phyloP scores from a whole-genome alignment of 2,329 filamentous ascomycete species.

The Colletotrichum tofieldiae region DNA sequence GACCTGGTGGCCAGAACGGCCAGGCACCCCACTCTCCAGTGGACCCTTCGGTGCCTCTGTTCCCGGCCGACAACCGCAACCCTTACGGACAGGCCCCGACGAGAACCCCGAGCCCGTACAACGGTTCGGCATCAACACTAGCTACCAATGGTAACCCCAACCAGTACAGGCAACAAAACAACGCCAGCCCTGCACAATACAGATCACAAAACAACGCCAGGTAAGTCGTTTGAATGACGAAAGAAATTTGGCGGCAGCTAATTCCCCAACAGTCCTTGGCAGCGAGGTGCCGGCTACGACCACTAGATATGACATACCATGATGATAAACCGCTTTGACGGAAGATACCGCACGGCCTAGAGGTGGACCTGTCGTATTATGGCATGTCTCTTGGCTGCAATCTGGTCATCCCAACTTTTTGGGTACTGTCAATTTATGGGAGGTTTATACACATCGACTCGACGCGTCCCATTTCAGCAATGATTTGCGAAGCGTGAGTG shows the following conservation, averaged over 20 bases:
- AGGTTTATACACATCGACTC: background rate
- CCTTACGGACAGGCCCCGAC: constrained; percentile 48
- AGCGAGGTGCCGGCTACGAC: constrained; percentile 63
- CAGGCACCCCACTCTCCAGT: constrained; percentile 55
- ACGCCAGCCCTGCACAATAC: constrained; percentile 53
- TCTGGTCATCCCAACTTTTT: constrained; percentile 1
- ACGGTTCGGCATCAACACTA: constrained; percentile 50
- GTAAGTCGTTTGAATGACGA: constrained; percentile 48
- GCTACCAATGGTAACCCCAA: constrained; percentile 44
- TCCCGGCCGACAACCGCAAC: constrained; percentile 55
- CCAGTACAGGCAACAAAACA: constrained; percentile 51
- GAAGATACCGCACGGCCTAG: constrained; percentile 24
- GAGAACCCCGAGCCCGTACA: constrained; percentile 55
- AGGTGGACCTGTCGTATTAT: background rate
- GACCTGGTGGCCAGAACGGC: constrained; percentile 43
- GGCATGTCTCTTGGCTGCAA: background rate
- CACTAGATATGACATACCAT: constrained; percentile 46
- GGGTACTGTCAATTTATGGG: background rate
- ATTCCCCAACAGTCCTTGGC: constrained; percentile 56
- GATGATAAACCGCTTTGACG: constrained; percentile 22
- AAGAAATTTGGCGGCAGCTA: background rate
- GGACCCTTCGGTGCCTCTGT: constrained; percentile 61
- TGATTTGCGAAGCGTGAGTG: constrained; percentile 13
- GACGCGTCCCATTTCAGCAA: constrained; percentile 17
- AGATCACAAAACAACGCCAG: constrained; percentile 58